These are phyloP conservation scores for Echinochloa phyllopogon DNA, from an alignment of 176 grass and related monocot species.

Conservation along the genomic window DNA sequence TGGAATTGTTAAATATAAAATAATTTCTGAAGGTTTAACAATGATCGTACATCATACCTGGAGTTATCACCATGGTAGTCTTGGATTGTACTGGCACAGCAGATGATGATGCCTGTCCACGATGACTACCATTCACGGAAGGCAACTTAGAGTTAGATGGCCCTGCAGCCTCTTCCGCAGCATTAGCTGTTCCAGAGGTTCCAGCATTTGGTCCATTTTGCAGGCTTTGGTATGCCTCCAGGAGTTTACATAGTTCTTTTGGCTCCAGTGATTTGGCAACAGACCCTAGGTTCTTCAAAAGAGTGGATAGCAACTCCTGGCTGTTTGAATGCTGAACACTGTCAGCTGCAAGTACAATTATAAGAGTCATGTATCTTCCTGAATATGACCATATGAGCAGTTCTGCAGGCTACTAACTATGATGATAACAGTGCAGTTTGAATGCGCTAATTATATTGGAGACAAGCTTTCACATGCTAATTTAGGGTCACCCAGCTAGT, in stretches of 20 bases:
- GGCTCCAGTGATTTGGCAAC: constrained; percentile 86
- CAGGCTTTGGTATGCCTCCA: constrained; percentile 76
- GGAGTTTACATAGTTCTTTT: constrained; percentile 75
- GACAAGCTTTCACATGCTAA: constrained; percentile 16
- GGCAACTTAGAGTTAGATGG: constrained; percentile 55
- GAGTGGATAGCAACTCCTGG: constrained; percentile 72
- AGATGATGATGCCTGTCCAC: constrained; percentile 55
- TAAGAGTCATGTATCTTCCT: constrained; percentile 33
- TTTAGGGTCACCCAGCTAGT: neutral
- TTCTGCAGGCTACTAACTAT: constrained; percentile 6
- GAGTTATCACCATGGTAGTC: constrained; percentile 51
- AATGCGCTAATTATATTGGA: neutral
- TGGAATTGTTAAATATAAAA: constrained; percentile 26
- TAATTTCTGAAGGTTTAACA: constrained; percentile 8
- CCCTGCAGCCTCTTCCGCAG: constrained; percentile 52
- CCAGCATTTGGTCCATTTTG: constrained; percentile 71
- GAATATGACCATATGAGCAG: constrained; percentile 35
- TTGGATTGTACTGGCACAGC: constrained; percentile 56
- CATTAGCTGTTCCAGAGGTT: constrained; percentile 70
- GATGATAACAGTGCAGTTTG: constrained; percentile 30
- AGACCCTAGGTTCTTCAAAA: constrained; percentile 72
- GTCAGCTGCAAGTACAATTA: constrained; percentile 66
- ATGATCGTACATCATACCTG: constrained; percentile 57
- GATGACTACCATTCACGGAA: constrained; percentile 47
- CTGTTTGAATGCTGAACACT: constrained; percentile 59